A percentile compares a stretch with the other conserved stretches of the same genome.
phyloP scores from a whole-genome alignment of 352 stramenopile species.

The Phytophthora cactorum region DNA sequence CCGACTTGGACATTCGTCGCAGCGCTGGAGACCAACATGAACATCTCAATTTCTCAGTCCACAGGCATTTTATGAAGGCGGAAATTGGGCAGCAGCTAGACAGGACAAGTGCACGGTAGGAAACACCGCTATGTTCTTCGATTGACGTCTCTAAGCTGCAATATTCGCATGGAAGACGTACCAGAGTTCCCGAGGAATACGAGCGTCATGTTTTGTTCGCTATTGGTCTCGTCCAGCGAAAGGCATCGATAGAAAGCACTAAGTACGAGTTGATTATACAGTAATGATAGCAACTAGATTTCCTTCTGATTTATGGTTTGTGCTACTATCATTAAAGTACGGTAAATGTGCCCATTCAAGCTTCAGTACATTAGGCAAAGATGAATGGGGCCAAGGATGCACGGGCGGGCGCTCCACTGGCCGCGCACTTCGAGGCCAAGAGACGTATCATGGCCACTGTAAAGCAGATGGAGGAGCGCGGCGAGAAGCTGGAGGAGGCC shows the following conservation, averaged over 20 bases:
- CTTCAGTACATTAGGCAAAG: slow-evolving; percentile 4
- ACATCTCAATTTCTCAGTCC: slow-evolving; percentile 17
- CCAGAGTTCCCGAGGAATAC: slow-evolving; percentile 79
- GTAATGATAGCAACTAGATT: neutral
- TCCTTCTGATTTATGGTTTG: too few species aligned
- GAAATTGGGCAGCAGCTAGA: slow-evolving; percentile 1
- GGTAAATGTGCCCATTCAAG: neutral
- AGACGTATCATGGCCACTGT: slow-evolving; percentile 42
- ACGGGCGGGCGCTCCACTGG: slow-evolving; percentile 33
- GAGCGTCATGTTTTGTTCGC: slow-evolving; percentile 48
- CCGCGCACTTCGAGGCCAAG: slow-evolving; percentile 60
- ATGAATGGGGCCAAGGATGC: slow-evolving; percentile 36
- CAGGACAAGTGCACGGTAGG: neutral
- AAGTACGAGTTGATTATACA: slow-evolving; percentile 15
- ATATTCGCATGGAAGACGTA: slow-evolving; percentile 28
- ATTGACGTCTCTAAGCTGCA: neutral
- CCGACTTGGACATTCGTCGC: slow-evolving; percentile 70
- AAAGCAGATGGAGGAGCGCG: slow-evolving; percentile 33
- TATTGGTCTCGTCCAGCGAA: neutral
- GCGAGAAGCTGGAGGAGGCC: slow-evolving; percentile 41
- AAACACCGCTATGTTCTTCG: neutral
- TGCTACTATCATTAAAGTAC: slow-evolving; percentile 1
- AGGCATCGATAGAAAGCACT: slow-evolving; percentile 6
- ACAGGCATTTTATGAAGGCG: neutral
- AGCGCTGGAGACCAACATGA: slow-evolving; percentile 46